Evolutionary conservation across 192 early-diverging fungal genomes (phyloP).

Genomic region (Allomyces arbusculus): DNA sequence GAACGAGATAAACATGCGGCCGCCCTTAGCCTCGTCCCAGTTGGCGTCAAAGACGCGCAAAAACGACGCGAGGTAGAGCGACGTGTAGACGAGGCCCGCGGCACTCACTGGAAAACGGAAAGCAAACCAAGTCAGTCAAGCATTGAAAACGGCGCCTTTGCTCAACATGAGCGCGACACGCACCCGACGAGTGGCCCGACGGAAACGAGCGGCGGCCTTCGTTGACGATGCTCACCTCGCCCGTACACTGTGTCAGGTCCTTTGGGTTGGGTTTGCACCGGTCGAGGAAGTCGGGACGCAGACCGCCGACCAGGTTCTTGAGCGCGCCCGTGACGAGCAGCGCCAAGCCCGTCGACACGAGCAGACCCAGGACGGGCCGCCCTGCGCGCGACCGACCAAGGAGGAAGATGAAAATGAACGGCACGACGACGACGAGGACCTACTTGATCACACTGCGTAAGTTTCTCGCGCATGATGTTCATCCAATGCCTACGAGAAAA

Average conservation of each 20-base stretch:
- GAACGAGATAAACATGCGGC: not conserved
- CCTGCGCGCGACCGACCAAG: not conserved
- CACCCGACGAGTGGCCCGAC: slow-evolving; percentile 20
- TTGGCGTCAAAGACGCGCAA: not conserved
- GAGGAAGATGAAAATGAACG: not conserved
- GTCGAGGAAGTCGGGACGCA: slow-evolving; percentile 30
- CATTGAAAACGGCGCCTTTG: too few relatives aligned
- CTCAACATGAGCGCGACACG: not conserved
- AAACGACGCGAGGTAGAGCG: not conserved
- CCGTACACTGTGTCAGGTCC: not conserved
- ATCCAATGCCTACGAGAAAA: too few relatives aligned
- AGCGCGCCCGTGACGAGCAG: slow-evolving; percentile 4
- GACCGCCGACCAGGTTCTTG: slow-evolving; percentile 14
- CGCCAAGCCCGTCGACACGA: slow-evolving; percentile 2
- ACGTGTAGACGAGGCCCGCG: not conserved
- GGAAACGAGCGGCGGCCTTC: slow-evolving; percentile 25
- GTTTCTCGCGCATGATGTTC: too few relatives aligned
- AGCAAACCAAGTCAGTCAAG: too few relatives aligned
- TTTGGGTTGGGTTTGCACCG: slow-evolving; percentile 14
- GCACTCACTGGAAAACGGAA: not conserved
- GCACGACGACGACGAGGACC: not conserved
- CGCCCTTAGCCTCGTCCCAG: not conserved
- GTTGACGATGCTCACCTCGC: slow-evolving; percentile 2
- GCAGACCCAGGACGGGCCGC: not conserved
- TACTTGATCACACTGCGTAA: too few relatives aligned